Evolutionary conservation across 2,329 filamentous ascomycete species (phyloP), one percentile per base, ranked within the genome.

Genomic region (Sclerotinia subarctica): DNA sequence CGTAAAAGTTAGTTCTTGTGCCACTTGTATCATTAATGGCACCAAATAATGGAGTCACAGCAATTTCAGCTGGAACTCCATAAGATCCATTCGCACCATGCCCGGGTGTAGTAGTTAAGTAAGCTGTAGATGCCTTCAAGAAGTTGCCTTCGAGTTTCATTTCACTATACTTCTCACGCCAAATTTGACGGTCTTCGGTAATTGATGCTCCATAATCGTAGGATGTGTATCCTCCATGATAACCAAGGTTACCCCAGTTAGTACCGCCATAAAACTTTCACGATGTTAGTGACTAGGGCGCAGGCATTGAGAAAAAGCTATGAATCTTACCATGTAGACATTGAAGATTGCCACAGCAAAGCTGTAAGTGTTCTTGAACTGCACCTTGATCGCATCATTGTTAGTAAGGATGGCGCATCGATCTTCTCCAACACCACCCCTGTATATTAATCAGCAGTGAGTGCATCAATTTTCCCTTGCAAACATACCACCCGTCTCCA

Each of bases 171-270:
- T 72, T 71, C 53, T 72, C 71, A 13, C 71, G 63, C 38, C 47
- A 66, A 13, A 72, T 60, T 6, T 64, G 66, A 38, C 71, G 67
- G 29, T 69, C 64, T 59, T 71, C 71, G 15, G 66, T 67, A 32
- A 72, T 72, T 8, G 70, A 65, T n/a, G 69, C 58, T 32, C 67
- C 70, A n/a, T 70, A 63, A 71, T 89, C 83, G 53, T 85, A 84
- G 0, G 81, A 83, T 0, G 84, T 86, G 70, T 87, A 87, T 10
- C 82, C 86, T 6, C 86, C 87, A 5, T 88, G 85, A 70, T 91
- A 85, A 0, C 90, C 89, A 6, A 92, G 78, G 70, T 93, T 93
- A 0, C 91, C 91, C 91, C 91, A 94, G 76, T 94, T 95, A 0
- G 91, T 94, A 10, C 91, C 92, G 15, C 92, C 91, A 71, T 84